A percentile compares a stretch with the other conserved stretches of the same genome.
phyloP scores from a whole-genome alignment of 2,329 filamentous ascomycete genomes.

The Fusarium denticulatum region DNA sequence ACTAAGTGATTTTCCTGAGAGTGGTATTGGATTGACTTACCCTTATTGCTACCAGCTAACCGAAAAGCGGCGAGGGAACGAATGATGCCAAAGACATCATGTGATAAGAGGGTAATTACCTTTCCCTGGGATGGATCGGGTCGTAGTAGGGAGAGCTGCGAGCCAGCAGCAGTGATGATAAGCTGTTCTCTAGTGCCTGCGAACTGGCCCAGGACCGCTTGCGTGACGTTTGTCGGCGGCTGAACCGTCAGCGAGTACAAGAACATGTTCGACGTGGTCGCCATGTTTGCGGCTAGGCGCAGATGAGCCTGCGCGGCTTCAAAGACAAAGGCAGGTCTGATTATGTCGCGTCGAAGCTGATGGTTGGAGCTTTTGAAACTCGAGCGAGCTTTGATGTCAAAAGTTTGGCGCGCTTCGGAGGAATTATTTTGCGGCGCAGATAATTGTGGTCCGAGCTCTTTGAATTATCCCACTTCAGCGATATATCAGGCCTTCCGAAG shows the following conservation, averaged over 20 bases:
- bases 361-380: conserved; percentile 36
- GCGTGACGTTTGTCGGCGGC: conserved; percentile 86
- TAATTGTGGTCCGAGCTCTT: conserved; percentile 45
- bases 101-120: conserved; percentile 84
- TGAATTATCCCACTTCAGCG: conserved; percentile 43
- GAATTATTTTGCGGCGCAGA: conserved; percentile 50
- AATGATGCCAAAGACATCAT: conserved; percentile 97
- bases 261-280: conserved; percentile 98
- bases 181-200: conserved; percentile 97
- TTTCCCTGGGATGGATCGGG: conserved; percentile 88
- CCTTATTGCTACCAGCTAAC: conserved; percentile 93
- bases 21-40: conserved; percentile 68
- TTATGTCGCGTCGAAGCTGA: conserved; percentile 42
- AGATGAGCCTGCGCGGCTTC: conserved; percentile 62
- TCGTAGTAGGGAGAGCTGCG: conserved; percentile 85
- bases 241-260: conserved; percentile 98
- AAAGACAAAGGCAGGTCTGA: conserved; percentile 41
- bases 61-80: conserved; percentile 88
- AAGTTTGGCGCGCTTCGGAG: conserved; percentile 47
- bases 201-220: conserved; percentile 95
- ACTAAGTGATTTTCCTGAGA: conserved; percentile 71
- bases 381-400: conserved; percentile 46
- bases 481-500: conserved; percentile 32
- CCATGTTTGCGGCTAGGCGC: conserved; percentile 73
- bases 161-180: conserved; percentile 92